Evolutionary conservation across 495 filamentous ascomycete species (phyloP), one percentile per base, ranked within the genome.

Genomic region (Lindgomyces ingoldianus): DNA sequence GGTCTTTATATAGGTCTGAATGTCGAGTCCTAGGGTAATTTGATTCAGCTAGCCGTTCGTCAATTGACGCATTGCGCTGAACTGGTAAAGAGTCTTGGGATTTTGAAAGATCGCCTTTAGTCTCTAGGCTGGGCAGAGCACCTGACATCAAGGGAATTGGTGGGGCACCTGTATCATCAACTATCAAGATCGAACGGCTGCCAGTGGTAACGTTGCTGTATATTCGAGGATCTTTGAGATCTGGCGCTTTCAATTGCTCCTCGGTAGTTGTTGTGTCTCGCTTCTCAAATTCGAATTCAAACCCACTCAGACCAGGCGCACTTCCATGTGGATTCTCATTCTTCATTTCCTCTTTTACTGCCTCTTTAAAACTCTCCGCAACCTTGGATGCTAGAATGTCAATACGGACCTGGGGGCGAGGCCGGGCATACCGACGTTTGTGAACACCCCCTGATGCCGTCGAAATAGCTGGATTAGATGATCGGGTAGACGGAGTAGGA

Each of bases 151-250:
- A 49, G 2, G 73, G 70, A 11, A 70, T n/a, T 19, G 41, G 30
- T 45, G 69, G 63, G 74, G 74, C 24, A 75, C 77, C 12, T 3
- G 86, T 87, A 55, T 88, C 88, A 71, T 96, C 89, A 16, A 96
- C 85, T 67, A 96, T 94, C 27, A 95, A 84, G 65, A 96, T 94
- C 0, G 91, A 95, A 64, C 89, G 84, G 74, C 90, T 95, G 6
- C 90, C 90, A 39, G 79, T 81, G 0, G 91, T 93, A 30, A 95
- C 79, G 27, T 80, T 85, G 67, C 85, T 89, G 44, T 78, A 73
- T 1, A 76, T 67, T 51, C 82, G 79, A 30, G 18, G 30, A 25
- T 61, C 46, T 16, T 36, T 33, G 21, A n/a, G 25, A 18, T 61
- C 33, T 4, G 54, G 29, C 11, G n/a, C 46, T 14, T 51, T 44